Evolutionary conservation across 2,329 filamentous ascomycete species (phyloP), one percentile per base, ranked within the genome.

Genomic region (Colletotrichum sp.): DNA sequence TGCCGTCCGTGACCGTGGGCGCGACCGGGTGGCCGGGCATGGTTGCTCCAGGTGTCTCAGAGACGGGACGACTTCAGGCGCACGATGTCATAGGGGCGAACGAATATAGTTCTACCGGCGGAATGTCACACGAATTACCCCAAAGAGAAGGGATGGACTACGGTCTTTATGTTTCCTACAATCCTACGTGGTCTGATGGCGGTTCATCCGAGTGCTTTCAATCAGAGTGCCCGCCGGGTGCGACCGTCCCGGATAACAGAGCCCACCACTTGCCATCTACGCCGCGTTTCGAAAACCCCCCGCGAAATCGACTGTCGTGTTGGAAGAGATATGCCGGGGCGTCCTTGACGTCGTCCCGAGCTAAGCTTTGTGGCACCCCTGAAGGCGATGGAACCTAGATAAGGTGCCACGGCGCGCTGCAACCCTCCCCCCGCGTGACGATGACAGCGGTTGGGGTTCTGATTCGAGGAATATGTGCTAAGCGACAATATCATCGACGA

Each of bases 31-130:
- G 32, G 24, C 39, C 32, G 64, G 71, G n/a, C 64, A 69, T 76
- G 62, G 49, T 69, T 32, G 55, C 24, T 60, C 36, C 5, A 49
- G 24, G 18, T 57, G 73, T 76, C 34, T 76, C 73, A 73, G 70
- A 69, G 57, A 49, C 64, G 70, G 64, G 73, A 76, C 34, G 70
- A 69, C 26, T 73, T 57, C 34, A 73, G 8, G 44, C 55, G 28
- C n/a, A 32, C 24, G 49, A 59, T n/a, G 55, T 24, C 57, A 34
- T 49, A 18, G 49, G 49, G 9, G n/a, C 28, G 6, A 52, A 15
- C 6, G 5, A 34, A 18, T 26, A 57, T 16, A 26, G 5, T 16
- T 39, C 21, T 24, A 64, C 21, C 62, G 30, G 32, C 28, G 6
- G 28, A 24, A 64, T 44, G 8, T 26, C 36, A 44, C 62, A 64